Evolutionary conservation across 495 filamentous ascomycete genomes (phyloP).

Genomic region (Gamarada debralockiae): DNA sequence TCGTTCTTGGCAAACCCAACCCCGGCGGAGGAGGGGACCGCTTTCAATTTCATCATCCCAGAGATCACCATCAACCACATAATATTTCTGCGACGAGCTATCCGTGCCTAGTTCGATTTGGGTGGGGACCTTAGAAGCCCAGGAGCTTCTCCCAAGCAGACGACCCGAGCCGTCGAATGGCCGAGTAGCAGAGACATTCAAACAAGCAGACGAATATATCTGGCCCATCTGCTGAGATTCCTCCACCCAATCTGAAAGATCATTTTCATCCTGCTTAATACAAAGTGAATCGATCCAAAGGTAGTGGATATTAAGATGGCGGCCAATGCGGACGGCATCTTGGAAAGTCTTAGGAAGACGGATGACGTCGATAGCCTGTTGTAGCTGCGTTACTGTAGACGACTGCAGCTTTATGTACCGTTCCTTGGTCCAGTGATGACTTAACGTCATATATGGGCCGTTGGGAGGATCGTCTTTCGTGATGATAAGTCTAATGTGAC

Average conservation of each 20-base stretch:
- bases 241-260: background rate
- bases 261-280: background rate
- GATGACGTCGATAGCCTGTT: background rate
- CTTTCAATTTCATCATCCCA: background rate
- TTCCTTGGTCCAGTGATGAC: background rate
- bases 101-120: background rate
- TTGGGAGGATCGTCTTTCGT: background rate
- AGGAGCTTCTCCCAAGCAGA: background rate
- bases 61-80: background rate
- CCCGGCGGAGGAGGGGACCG: background rate
- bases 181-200: background rate
- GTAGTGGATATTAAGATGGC: background rate
- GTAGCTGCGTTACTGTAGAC: background rate
- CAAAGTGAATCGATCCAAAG: no score
- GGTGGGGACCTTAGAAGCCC: background rate
- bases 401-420: background rate
- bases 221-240: background rate
- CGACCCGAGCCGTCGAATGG: background rate
- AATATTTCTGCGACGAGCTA: background rate
- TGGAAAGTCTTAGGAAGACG: background rate
- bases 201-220: background rate
- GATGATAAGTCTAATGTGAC: background rate
- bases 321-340: background rate
- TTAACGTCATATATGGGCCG: background rate
- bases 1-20: conserved; percentile 10